Evolutionary conservation across 257 asterid genomes (phyloP), one percentile per base, ranked within the genome.

Genomic region (Jaltomata sinuosa): DNA sequence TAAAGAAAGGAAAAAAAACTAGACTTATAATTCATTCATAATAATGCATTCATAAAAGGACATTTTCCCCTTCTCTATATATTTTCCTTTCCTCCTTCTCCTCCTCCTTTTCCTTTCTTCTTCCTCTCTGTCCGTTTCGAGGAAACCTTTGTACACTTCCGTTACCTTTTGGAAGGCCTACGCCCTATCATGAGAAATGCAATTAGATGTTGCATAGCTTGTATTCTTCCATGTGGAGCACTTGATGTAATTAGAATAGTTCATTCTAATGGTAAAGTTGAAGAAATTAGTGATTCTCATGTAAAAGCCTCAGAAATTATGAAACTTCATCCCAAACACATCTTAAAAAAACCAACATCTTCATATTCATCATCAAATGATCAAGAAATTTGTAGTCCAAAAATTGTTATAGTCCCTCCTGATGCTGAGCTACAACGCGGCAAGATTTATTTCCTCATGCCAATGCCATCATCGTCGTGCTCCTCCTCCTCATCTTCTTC

Each of bases 161-260:
- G n/a, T n/a, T n/a, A n/a, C n/a, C n/a, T n/a, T n/a, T n/a, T n/a
- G n/a, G n/a, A n/a, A n/a, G n/a, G n/a, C n/a, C n/a, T n/a, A n/a
- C n/a, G n/a, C n/a, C n/a, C n/a, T 29, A 82, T 77, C 65, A 95
- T 95, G 99, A 94, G 84, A 88, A 93, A 90, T 86, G 79, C 92
- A 29, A 89, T 97, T 55, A 91, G 97, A 86, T 95, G 99, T 86
- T 97, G 97, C 93, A 94, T 97, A 89, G 91, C 99, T 27, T 97
- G 99, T 94, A 95, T 97, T 85, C 92, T 97, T 15, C 99, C 99
- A n/a, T 97, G 99, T 86, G 98, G 99, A 1, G 92, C 93, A 2
- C 94, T 97, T 15, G 99, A 97, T 88, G 99, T 97, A 55, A 89
- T 97, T 86, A 91, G 99, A 69, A 97, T 97, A 31, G 97, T 97